Percentiles rank a stretch among this genome's conserved stretches.
phyloP scores from a whole-genome alignment of 257 asterid genomes.

The Solanum infundibuliforme region DNA sequence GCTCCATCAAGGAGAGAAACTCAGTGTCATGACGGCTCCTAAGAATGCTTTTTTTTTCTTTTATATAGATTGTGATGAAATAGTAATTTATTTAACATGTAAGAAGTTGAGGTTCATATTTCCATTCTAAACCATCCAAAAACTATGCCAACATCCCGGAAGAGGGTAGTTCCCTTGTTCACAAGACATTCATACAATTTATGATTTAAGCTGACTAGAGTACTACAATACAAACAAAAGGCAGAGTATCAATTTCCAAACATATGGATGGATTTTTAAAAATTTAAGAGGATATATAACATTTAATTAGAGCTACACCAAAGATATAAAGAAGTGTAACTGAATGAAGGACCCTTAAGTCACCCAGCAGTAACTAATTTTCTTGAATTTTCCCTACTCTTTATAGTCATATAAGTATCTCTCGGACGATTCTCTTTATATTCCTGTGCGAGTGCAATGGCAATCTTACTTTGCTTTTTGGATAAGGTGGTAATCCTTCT shows the following conservation, averaged over 20 bases:
- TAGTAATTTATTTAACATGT: neutral
- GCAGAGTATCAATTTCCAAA: neutral
- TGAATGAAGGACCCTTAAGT: neutral
- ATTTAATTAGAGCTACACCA: neutral
- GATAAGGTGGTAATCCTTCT: neutral
- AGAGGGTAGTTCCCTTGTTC: neutral
- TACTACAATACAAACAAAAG: neutral
- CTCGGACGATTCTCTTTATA: neutral
- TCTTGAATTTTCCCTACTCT: neutral
- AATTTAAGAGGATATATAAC: neutral
- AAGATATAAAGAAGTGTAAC: neutral
- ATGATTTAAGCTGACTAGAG: neutral
- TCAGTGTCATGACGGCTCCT: neutral
- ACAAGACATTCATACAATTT: neutral
- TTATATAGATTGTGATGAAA: neutral
- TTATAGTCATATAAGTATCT: neutral
- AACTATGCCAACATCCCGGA: neutral
- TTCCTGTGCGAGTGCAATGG: neutral
- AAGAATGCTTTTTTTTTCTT: neutral
- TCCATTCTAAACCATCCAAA: neutral
- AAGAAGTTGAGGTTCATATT: neutral
- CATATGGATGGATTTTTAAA: neutral
- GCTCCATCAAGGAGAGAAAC: neutral
- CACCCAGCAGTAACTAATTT: neutral
- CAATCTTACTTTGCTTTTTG: neutral